Evolutionary conservation across 805 yeast species (phyloP).

Genomic region (Spathaspora passalidarum): DNA sequence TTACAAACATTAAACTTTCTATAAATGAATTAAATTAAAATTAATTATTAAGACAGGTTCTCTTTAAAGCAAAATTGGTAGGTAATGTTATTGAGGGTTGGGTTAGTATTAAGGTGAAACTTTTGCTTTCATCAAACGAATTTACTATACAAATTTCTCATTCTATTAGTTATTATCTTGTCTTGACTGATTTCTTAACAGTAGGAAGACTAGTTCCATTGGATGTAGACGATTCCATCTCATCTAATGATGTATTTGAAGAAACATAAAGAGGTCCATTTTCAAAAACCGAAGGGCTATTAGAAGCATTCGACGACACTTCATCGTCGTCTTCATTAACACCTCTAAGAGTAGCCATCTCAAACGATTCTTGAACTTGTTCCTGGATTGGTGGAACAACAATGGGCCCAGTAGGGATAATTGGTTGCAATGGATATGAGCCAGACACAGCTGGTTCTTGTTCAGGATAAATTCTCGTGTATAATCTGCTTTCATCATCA

Average conservation of each 20-base stretch:
- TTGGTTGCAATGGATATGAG: conserved; percentile 4
- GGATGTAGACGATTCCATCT: conserved; percentile 9
- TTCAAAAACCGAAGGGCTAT: conserved; percentile 40
- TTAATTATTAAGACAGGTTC: neutral
- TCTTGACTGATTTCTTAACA: neutral
- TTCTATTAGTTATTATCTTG: neutral
- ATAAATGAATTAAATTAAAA: neutral
- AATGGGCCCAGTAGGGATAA: neutral
- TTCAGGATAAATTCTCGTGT: conserved; percentile 5
- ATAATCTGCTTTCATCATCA: conserved; percentile 8
- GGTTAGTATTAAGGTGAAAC: neutral
- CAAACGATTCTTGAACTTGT: conserved; percentile 13
- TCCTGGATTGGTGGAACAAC: neutral
- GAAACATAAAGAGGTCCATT: conserved; percentile 17
- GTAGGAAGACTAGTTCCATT: neutral
- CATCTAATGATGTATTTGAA: conserved; percentile 36
- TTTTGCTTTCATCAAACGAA: neutral
- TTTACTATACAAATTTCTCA: neutral
- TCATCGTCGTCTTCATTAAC: conserved; percentile 15
- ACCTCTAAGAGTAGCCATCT: conserved; percentile 17
- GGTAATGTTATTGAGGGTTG: neutral
- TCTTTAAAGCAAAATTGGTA: neutral
- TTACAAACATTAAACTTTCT: no score
- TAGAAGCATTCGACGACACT: conserved; percentile 32
- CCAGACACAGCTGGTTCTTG: neutral